Evolutionary conservation across 345 rosid species (phyloP), one percentile per base, ranked within the genome.

Genomic region (Aquilaria malaccensis): DNA sequence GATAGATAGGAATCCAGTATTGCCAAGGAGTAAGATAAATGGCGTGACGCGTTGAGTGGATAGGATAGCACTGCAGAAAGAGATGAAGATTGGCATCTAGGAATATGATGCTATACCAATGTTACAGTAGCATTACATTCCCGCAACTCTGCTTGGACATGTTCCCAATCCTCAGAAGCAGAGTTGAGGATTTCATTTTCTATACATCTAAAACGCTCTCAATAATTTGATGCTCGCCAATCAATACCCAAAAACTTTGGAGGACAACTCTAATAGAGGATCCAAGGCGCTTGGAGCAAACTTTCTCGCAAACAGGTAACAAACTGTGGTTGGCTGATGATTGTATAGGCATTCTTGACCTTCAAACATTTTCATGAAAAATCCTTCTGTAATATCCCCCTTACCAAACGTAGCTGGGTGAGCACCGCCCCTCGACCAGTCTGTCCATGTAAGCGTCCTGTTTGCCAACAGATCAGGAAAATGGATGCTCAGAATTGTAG

Each of bases 381-480:
- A 94, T 32, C 48, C 72, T 65, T 77, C 77, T 0, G 68, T 80
- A 22, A 90, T 66, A 58, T 94, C 96, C n/a, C 58, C 64, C 54
- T 79, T 73, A 1, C 91, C 85, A 65, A 74, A 94, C 1, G 89
- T 83, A 48, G 92, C 95, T 0, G 99, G 99, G 73, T 90, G 97
- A 11, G 99, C 89, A 11, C 97, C 96, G 2, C 99, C 91, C 46
- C 93, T 76, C 0, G 96, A 86, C 97, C 99, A 90, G 70, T 94
- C 97, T 10, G 86, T 84, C 86, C 85, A 94, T 12, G 96, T 86
- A 12, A 90, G 70, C 6, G 86, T 84, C 56, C 97, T 55, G 56
- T 94, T 90, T 0, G 95, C 97, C 69, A 90, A 63, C 56, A 79
- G 83, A 59, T 67, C 67, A 11, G 93, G 87, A 56, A 63, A 55